Evolutionary conservation across 805 yeast species (phyloP).

Genomic region (Wickerhamomyces chaumierensis): DNA sequence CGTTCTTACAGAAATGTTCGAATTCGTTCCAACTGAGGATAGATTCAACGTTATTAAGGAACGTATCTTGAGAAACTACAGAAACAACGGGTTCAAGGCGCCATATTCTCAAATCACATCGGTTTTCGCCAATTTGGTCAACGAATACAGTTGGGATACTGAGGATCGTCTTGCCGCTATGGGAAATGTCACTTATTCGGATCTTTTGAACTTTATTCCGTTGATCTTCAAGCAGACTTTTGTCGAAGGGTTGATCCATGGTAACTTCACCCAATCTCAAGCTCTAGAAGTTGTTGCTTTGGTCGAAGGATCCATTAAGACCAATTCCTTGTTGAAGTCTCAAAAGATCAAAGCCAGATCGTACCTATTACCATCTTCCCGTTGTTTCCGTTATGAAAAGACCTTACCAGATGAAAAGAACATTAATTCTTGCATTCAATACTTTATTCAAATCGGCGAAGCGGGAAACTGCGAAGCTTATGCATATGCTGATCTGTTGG

Average conservation of each 20-base stretch:
- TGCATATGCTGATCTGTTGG: conserved; percentile 50
- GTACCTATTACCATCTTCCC: conserved; percentile 27
- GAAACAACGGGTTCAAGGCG: conserved; percentile 57
- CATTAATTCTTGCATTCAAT: conserved; percentile 76
- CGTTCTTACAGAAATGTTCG: conserved; percentile 41
- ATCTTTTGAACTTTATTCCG: conserved; percentile 39
- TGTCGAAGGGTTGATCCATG: conserved; percentile 64
- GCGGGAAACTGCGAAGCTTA: conserved; percentile 31
- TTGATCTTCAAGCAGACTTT: conserved; percentile 48
- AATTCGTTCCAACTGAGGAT: conserved; percentile 37
- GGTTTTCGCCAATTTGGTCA: conserved; percentile 49
- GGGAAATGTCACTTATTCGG: conserved; percentile 32
- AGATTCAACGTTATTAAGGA: conserved; percentile 63
- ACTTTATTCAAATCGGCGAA: conserved; percentile 58
- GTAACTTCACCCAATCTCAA: conserved; percentile 50
- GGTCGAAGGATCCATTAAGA: conserved; percentile 25
- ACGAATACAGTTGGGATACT: conserved; percentile 58
- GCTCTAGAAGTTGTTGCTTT: conserved; percentile 39
- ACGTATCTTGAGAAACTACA: conserved; percentile 46
- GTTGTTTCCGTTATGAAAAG: conserved; percentile 35
- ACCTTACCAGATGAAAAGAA: conserved; percentile 53
- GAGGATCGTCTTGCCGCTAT: conserved; percentile 48
- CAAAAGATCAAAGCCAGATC: conserved; percentile 33
- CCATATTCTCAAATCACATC: conserved; percentile 74
- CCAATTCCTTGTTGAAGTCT: conserved; percentile 30